Evolutionary conservation across 148 eudicot species (phyloP).

Genomic region (Amaranthus hypochondriacus): DNA sequence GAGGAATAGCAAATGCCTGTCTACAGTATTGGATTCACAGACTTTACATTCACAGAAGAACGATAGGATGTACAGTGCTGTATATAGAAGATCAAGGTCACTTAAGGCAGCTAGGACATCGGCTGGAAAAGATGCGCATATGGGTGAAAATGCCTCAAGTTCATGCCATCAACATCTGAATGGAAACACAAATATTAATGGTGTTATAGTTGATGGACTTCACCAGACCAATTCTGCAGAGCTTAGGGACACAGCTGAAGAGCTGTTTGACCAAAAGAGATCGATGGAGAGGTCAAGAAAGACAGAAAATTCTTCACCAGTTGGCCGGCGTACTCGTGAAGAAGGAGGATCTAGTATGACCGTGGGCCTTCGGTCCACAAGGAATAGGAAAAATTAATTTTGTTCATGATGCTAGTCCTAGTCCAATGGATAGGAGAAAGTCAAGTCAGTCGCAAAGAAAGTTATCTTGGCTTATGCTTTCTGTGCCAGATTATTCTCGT

Average conservation of each 20-base stretch:
- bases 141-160: slow-evolving; percentile 48
- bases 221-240: slow-evolving; percentile 34
- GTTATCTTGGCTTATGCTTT: slow-evolving; percentile 82
- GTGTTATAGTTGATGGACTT: slow-evolving; percentile 28
- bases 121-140: slow-evolving; percentile 34
- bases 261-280: slow-evolving; percentile 26
- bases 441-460: slow-evolving; percentile 51
- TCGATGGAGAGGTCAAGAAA: slow-evolving; percentile 39
- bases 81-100: slow-evolving; percentile 83
- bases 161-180: slow-evolving; percentile 33
- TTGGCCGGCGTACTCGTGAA: slow-evolving; percentile 39
- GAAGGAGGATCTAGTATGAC: slow-evolving; percentile 52
- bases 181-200: slow-evolving; percentile 27
- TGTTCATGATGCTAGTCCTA: slow-evolving; percentile 49
- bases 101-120: slow-evolving; percentile 37
- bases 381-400: slow-evolving; percentile 67
- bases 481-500: slow-evolving; percentile 66
- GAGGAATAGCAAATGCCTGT: slow-evolving; percentile 21
- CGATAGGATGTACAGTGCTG: slow-evolving; percentile 74
- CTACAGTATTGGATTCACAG: slow-evolving; percentile 28
- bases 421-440: slow-evolving; percentile 53
- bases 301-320: slow-evolving; percentile 25
- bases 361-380: slow-evolving; percentile 65
- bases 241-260: slow-evolving; percentile 26
- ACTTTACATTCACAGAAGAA: slow-evolving; percentile 33